Conservation (phyloP, 139 green algal genomes). For the Picochlorum sp. region DNA sequence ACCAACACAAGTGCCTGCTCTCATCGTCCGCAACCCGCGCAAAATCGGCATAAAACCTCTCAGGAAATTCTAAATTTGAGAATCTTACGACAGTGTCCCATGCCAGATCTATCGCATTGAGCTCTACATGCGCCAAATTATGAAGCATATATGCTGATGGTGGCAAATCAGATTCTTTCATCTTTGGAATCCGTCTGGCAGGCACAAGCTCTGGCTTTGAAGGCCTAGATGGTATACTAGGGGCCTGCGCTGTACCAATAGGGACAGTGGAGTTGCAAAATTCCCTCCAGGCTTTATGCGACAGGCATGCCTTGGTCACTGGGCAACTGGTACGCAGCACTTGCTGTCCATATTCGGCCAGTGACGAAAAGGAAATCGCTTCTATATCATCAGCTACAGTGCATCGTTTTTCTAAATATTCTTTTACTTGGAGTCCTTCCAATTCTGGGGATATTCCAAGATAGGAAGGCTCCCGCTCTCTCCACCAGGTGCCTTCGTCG, state of each 20-base stretch:
- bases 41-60: conserved; percentile 72
- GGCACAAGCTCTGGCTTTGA: conserved; percentile 32
- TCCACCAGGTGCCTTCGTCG: no score
- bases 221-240: conserved; percentile 32
- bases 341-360: conserved; percentile 14
- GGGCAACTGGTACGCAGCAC: conserved; percentile 46
- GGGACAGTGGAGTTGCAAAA: conserved; percentile 27
- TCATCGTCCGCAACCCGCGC: conserved; percentile 73
- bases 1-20: conserved; percentile 58
- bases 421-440: background rate
- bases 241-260: conserved; percentile 20
- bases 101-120: conserved; percentile 82
- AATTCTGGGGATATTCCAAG: background rate
- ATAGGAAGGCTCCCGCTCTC: no score
- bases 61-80: conserved; percentile 11
- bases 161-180: conserved; percentile 26
- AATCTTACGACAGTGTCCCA: conserved; percentile 74
- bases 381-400: background rate
- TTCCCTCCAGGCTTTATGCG: conserved; percentile 38
- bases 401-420: background rate
- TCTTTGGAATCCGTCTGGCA: conserved; percentile 21
- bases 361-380: background rate
- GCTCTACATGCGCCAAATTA: conserved; percentile 69
- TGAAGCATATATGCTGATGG: conserved; percentile 53
- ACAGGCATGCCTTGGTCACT: conserved; percentile 39